Percentiles rank a stretch among this genome's conserved stretches.
Evolutionary conservation across 305 asterid species (phyloP).

Genomic region (Solanum hybrid): DNA sequence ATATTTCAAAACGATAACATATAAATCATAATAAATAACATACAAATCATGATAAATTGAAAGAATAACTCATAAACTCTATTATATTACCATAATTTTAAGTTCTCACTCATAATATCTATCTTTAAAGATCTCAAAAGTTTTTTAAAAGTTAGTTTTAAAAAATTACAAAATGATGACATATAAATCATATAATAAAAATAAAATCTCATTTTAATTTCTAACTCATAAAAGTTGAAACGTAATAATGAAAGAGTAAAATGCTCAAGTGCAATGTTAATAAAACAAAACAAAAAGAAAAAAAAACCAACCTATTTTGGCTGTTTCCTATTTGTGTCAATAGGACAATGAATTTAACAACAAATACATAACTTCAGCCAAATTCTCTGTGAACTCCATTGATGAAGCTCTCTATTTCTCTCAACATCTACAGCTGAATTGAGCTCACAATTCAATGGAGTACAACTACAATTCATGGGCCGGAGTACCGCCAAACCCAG

Average conservation of each 20-base stretch:
- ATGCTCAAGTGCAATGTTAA: not conserved
- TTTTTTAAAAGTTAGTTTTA: too few species aligned
- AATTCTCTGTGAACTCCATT: not conserved
- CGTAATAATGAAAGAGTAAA: not conserved
- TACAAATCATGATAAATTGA: not conserved
- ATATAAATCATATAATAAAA: not conserved
- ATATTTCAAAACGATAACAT: not conserved
- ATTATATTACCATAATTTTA: not conserved
- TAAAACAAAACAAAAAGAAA: too few species aligned
- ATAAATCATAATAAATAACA: not conserved
- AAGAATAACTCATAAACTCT: too few species aligned
- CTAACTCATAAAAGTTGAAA: not conserved
- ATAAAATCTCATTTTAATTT: not conserved
- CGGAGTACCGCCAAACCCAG: not conserved
- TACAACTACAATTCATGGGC: not conserved
- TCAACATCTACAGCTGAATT: not conserved
- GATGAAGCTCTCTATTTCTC: not conserved
- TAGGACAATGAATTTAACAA: not conserved
- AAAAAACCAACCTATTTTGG: not conserved
- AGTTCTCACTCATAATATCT: not conserved
- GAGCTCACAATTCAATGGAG: not conserved
- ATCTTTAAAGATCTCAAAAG: not conserved
- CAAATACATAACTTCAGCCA: not conserved
- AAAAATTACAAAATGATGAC: not conserved
- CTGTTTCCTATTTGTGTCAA: not conserved